Evolutionary conservation across 2,329 filamentous ascomycete genomes (phyloP).

Genomic region (Fusarium concolor): DNA sequence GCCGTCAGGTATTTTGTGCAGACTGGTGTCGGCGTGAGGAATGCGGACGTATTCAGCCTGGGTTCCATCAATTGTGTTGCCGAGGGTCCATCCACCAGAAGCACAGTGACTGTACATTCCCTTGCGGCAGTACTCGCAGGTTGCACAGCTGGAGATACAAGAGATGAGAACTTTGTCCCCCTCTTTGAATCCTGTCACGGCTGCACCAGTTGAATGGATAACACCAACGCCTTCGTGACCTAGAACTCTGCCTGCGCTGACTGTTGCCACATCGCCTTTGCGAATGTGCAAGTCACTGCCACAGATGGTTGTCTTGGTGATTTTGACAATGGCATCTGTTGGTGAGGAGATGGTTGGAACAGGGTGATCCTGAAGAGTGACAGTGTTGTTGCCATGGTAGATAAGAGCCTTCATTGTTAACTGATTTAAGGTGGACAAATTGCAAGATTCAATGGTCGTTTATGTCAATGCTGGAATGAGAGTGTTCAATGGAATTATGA

Average conservation of each 20-base stretch:
- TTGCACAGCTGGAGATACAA: conserved; percentile 63
- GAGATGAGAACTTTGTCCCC: conserved; percentile 65
- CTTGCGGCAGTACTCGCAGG: conserved; percentile 62
- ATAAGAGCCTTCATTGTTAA: conserved; percentile 60
- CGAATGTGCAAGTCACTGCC: conserved; percentile 68
- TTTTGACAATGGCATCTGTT: conserved; percentile 62
- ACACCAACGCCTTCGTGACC: conserved; percentile 67
- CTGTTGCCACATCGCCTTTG: conserved; percentile 64
- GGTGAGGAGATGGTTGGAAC: conserved; percentile 55
- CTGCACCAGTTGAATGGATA: conserved; percentile 57
- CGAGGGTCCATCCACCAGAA: conserved; percentile 66
- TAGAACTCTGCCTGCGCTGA: conserved; percentile 58
- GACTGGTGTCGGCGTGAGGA: conserved; percentile 61
- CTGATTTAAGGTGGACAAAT: not conserved
- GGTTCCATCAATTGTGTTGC: conserved; percentile 64
- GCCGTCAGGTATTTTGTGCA: conserved; percentile 57
- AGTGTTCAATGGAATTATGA: no score
- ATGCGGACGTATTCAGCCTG: conserved; percentile 69
- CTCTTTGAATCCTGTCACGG: conserved; percentile 59
- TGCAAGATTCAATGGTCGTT: no score
- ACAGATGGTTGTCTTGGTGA: conserved; percentile 63
- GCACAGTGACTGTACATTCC: conserved; percentile 65
- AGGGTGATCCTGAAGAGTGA: conserved; percentile 56
- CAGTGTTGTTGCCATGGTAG: conserved; percentile 51
- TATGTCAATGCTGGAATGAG: no score